Conservation (phyloP, 2,329 filamentous ascomycete genomes). For the Macrophomina phaseolina region DNA sequence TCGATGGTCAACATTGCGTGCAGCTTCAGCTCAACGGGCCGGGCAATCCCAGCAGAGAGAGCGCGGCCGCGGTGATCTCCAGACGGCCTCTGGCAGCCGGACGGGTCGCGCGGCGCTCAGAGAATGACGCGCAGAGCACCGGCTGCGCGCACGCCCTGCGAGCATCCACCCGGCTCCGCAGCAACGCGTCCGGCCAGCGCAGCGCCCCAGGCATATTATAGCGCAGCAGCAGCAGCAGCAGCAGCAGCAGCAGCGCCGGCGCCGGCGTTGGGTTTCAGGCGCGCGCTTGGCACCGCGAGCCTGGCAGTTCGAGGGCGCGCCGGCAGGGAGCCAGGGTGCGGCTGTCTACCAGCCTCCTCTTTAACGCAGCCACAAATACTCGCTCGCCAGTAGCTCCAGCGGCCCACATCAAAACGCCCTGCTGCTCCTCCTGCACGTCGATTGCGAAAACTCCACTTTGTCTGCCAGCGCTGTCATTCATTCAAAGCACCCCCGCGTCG, state of each 20-base stretch:
- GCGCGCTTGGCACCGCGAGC: slow-evolving; percentile 4
- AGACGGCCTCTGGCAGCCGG: not conserved
- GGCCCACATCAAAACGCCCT: slow-evolving; percentile 21
- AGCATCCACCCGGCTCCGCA: slow-evolving; percentile 3
- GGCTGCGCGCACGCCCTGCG: not conserved
- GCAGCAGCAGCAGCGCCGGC: not conserved
- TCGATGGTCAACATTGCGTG: slow-evolving; percentile 16
- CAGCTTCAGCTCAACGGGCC: slow-evolving; percentile 13
- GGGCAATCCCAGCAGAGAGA: slow-evolving; percentile 3
- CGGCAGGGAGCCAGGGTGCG: slow-evolving; percentile 9
- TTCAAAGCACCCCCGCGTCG: slow-evolving; percentile 17
- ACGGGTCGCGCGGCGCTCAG: not conserved
- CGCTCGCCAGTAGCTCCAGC: slow-evolving; percentile 1
- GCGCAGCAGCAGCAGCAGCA: not conserved
- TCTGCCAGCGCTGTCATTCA: slow-evolving; percentile 20
- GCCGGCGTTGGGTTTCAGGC: slow-evolving; percentile 13
- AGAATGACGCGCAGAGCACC: not conserved
- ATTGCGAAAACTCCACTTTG: slow-evolving; percentile 17
- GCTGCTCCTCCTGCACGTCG: slow-evolving; percentile 20
- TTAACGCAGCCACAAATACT: slow-evolving; percentile 25
- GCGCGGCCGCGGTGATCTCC: not conserved
- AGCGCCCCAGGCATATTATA: not conserved
- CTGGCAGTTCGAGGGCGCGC: not conserved
- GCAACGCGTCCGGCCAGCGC: slow-evolving; percentile 18
- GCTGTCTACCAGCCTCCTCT: slow-evolving; percentile 19